Percentiles rank a stretch among this genome's conserved stretches.
phyloP scores from a whole-genome alignment of 805 yeast genomes.

The Cyberlindnera samutprakarnensis region DNA sequence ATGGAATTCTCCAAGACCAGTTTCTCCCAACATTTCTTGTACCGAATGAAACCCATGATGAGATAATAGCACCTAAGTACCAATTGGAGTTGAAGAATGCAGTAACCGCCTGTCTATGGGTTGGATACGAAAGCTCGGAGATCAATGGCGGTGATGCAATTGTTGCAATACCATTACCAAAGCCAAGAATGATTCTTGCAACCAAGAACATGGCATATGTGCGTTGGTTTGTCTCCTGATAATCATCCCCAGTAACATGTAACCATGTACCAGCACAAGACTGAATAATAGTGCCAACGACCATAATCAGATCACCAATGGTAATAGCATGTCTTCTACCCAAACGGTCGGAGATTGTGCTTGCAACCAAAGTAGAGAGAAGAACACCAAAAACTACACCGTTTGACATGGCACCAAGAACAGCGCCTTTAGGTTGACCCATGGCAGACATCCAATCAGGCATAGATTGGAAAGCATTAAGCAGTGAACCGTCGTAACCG shows the following conservation, averaged over 20 bases:
- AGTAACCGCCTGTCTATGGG: slow-evolving; percentile 31
- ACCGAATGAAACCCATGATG: slow-evolving; percentile 45
- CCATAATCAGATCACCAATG: slow-evolving; percentile 18
- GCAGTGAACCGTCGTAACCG: slow-evolving; percentile 42
- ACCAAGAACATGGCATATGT: slow-evolving; percentile 15
- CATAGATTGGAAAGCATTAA: slow-evolving; percentile 44
- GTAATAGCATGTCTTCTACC: slow-evolving; percentile 32
- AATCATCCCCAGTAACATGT: slow-evolving; percentile 4
- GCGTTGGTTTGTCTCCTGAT: slow-evolving; percentile 7
- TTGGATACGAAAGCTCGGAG: slow-evolving; percentile 44
- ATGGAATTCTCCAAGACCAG: slow-evolving; percentile 49
- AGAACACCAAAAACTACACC: slow-evolving; percentile 37
- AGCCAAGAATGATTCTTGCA: slow-evolving; percentile 39
- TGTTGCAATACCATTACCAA: slow-evolving; percentile 35
- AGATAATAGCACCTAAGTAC: slow-evolving; percentile 45
- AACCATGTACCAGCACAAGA: slow-evolving; percentile 21
- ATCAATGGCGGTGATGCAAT: slow-evolving; percentile 40
- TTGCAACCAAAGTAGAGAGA: slow-evolving; percentile 23
- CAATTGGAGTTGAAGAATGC: slow-evolving; percentile 41
- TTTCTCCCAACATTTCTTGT: slow-evolving; percentile 23
- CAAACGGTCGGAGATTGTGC: slow-evolving; percentile 26
- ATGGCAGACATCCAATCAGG: slow-evolving; percentile 32
- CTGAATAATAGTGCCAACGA: slow-evolving; percentile 23
- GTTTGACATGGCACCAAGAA: slow-evolving; percentile 33
- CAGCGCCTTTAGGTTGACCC: slow-evolving; percentile 31